Conservation (phyloP, 805 yeast genomes). For the Myxozyma neotropica region DNA sequence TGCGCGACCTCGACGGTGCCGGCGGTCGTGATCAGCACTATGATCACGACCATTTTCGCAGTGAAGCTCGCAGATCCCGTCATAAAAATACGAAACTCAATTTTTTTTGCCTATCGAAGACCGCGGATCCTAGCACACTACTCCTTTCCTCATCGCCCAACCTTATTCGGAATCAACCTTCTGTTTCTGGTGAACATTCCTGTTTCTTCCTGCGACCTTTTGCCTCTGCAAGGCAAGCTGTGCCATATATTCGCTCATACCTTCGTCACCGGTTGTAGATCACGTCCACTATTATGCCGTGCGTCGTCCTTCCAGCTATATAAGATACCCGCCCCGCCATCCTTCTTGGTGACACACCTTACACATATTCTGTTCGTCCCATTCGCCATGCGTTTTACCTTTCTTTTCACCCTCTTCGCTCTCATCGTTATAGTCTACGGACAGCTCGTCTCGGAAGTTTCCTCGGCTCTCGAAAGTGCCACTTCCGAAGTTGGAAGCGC, state of each 20-base stretch:
- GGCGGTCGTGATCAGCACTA: too few species aligned
- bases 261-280: constrained; percentile 2
- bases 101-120: too few species aligned
- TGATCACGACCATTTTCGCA: too few species aligned
- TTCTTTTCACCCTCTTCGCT: not conserved
- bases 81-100: too few species aligned
- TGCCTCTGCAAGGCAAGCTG: not conserved
- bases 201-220: not conserved
- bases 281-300: not conserved
- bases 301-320: not conserved
- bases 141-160: too few species aligned
- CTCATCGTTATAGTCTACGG: not conserved
- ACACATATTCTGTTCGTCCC: not conserved
- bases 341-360: not conserved
- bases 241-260: not conserved
- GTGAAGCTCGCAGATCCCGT: too few species aligned
- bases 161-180: too few species aligned
- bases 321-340: not conserved
- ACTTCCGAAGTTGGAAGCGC: constrained; percentile 6
- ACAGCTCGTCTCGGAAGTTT: not conserved
- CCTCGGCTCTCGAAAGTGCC: constrained; percentile 1
- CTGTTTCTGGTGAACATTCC: not conserved
- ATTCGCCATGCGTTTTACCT: not conserved
- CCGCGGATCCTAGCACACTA: too few species aligned
- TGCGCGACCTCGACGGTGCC: too few species aligned